Percentiles rank a stretch among this genome's conserved stretches.
These are phyloP conservation scores for Apium graveolens DNA, from an alignment of 129 eudicot species.

Conservation along the genomic window DNA sequence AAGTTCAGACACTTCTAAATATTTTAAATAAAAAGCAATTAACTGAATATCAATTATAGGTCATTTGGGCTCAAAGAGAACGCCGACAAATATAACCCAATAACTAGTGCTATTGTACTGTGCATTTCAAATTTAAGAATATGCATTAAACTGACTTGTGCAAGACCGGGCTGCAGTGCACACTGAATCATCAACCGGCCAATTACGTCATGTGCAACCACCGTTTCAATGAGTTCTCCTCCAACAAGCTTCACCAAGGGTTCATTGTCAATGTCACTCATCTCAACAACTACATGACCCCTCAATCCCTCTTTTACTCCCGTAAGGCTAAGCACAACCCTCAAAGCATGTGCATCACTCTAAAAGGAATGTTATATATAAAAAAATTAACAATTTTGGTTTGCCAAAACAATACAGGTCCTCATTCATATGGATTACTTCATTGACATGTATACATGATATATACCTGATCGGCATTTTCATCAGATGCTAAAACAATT, in stretches of 20 bases:
- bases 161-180: conserved; percentile 99
- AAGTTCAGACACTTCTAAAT: not conserved
- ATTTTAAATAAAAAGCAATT: not conserved
- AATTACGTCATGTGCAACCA: conserved; percentile 98
- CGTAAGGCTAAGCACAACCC: conserved; percentile 96
- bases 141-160: conserved; percentile 53
- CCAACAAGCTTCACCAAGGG: conserved; percentile 99
- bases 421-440: not conserved
- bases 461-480: conserved; percentile 91
- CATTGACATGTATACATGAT: not conserved
- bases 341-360: conserved; percentile 98
- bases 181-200: conserved; percentile 98
- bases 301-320: conserved; percentile 91
- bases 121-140: not conserved
- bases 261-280: conserved; percentile 98
- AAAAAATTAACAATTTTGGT: not conserved
- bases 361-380: conserved; percentile 17
- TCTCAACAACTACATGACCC: conserved; percentile 98
- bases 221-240: conserved; percentile 91
- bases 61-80: not conserved
- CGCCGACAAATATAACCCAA: not conserved
- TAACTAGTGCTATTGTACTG: not conserved
- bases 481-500: conserved; percentile 92
- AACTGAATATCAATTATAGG: not conserved
- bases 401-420: not conserved